Percentiles rank a stretch among this genome's conserved stretches.
Conservation (phyloP, 208 protist genomes). For the Trypanosoma melophagium region DNA sequence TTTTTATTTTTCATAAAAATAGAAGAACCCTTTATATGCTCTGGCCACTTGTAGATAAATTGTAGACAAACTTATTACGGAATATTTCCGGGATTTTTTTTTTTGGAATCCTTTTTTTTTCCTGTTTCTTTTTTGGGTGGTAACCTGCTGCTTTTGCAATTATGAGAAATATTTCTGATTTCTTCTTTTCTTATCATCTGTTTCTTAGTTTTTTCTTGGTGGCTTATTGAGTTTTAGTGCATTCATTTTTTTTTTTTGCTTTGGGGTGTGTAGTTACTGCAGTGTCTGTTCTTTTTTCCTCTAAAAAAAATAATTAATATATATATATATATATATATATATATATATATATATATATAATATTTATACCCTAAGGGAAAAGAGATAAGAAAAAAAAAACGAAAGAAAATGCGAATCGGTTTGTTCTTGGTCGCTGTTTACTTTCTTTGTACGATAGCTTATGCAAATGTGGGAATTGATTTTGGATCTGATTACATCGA, state of each 20-base stretch:
- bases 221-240: background rate
- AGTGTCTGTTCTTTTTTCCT: too few species aligned
- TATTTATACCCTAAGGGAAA: conserved; percentile 23
- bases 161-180: conserved; percentile 20
- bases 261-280: too few species aligned
- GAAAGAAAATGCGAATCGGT: conserved; percentile 12
- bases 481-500: conserved; percentile 89
- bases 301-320: background rate
- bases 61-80: too few species aligned
- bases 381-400: too few species aligned
- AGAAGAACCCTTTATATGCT: too few species aligned
- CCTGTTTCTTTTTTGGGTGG: conserved; percentile 3
- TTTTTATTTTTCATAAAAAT: too few species aligned
- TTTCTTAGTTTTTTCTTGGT: conserved; percentile 16
- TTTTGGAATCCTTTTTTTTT: background rate
- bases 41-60: too few species aligned
- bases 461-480: conserved; percentile 80
- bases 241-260: background rate
- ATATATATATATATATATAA: conserved; percentile 4
- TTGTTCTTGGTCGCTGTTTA: conserved; percentile 20
- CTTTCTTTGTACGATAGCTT: conserved; percentile 2
- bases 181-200: conserved; percentile 19
- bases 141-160: conserved; percentile 13
- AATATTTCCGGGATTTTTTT: background rate
- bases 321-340: conserved; percentile 8